Base-by-base conservation (phyloP, 306 rosid species). In the Nissolia schottii region DNA sequence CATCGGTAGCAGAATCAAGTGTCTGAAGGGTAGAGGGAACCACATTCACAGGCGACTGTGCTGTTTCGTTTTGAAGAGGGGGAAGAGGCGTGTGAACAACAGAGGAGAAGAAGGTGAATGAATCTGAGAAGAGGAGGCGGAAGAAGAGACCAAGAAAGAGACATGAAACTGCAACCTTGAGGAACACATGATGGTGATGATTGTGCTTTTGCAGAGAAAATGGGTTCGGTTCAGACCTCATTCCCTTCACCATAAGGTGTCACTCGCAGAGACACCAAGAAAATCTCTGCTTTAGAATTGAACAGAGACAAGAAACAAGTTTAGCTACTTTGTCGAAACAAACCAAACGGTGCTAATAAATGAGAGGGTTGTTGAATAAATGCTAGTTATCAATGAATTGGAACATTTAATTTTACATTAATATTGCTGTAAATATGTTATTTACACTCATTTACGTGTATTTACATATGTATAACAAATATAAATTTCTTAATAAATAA, bases 81-180 rank as follows among this genome's bases (percentile, higher is more conserved):
- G 74, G 25, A 4, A 67, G 76, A 4, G 73, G 76, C 0, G 54
- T 60, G 5, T 70, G 64, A 18, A 75, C 15, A 38, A 56, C 11
- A 19, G 71, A 71, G 1, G 46, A 65, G 2, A 60, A 29, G 3
- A 71, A 64, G 6, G 16, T 25, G 64, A 81, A 32, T 12, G 86
- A 82, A 68, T 77, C 71, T 0, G 53, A 54, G 35, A 67, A 16
- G 55, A 82, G 65, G 48, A 82, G 64, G 3, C 61, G 70, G n/a
- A 77, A 62, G 49, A 50, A 20, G 48, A 78, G 71, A 74, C 71
- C 83, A 12, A 64, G 7, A 3, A 82, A 79, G 32, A 82, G 71
- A 49, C 66, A 75, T 7, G 83, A 74, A 12, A 78, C 57, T 22
- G 70, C 70, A 11, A 82, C 55, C 67, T 37, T 78, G 1, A 82